phyloP scores from a whole-genome alignment of 305 asterid species.

The Rubia peregrina region DNA sequence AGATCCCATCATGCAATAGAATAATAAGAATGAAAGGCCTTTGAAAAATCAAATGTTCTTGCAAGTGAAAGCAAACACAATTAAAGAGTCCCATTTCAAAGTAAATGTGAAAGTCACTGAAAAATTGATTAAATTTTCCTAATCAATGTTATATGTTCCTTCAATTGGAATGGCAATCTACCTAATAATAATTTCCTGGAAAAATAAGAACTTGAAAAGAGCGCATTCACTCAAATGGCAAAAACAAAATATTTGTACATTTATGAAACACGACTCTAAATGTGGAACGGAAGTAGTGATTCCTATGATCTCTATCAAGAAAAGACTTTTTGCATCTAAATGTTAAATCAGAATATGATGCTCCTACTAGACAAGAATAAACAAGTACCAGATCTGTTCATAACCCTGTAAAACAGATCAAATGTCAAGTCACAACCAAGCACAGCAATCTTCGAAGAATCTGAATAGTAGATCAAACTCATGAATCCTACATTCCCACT shows the following conservation, averaged over 20 bases:
- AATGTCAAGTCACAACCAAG: conserved; percentile 1
- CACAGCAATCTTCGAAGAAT: not conserved
- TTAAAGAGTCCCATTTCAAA: not conserved
- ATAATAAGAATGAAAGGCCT: not conserved
- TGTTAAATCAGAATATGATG: not conserved
- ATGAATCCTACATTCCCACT: not conserved
- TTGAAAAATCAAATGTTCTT: not conserved
- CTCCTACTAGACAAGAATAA: not conserved
- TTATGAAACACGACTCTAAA: not conserved
- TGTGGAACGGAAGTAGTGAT: not conserved
- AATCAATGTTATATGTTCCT: not conserved
- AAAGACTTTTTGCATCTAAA: not conserved
- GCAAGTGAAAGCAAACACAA: not conserved
- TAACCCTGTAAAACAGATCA: not conserved
- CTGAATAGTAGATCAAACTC: not conserved
- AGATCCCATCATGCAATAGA: conserved; percentile 4
- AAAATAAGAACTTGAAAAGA: too few species aligned
- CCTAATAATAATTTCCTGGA: not conserved
- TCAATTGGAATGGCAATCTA: not conserved
- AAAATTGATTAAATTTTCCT: not conserved
- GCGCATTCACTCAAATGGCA: too few species aligned
- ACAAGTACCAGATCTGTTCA: not conserved
- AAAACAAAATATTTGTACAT: too few species aligned
- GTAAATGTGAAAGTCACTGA: not conserved
- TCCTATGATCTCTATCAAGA: not conserved